A percentile compares a stretch with the other conserved stretches of the same genome.
Evolutionary conservation across 345 rosid species (phyloP).

Genomic region (Bruguiera sexangula): DNA sequence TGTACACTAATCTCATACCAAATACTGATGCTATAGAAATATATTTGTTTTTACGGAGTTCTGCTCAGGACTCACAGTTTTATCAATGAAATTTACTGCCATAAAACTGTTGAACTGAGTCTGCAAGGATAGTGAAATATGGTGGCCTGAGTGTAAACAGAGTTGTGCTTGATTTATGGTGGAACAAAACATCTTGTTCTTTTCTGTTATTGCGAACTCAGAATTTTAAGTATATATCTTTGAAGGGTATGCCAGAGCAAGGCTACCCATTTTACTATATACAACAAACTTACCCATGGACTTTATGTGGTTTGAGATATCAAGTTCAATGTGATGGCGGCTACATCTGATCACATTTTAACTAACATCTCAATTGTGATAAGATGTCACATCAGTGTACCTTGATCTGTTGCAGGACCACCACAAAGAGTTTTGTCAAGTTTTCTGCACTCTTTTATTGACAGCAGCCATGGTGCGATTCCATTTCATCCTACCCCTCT

Average conservation of each 20-base stretch:
- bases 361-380: not conserved
- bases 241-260: not conserved
- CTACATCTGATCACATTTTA: not conserved
- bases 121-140: not conserved
- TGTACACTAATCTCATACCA: not conserved
- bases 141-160: not conserved
- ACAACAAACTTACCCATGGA: not conserved
- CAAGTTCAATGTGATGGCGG: not conserved
- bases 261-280: not conserved
- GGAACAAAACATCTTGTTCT: not conserved
- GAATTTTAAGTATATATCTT: not conserved
- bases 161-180: not conserved
- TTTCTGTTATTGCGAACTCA: not conserved
- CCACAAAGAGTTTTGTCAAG: slow-evolving; percentile 88
- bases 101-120: not conserved
- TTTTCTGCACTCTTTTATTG: slow-evolving; percentile 91
- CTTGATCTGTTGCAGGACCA: slow-evolving; percentile 54
- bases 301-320: not conserved
- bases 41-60: slow-evolving; percentile 1
- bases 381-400: not conserved
- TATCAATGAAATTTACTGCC: too few relatives aligned
- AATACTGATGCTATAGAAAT: not conserved
- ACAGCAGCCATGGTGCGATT: slow-evolving; percentile 73
- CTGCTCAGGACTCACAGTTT: not conserved
- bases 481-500: slow-evolving; percentile 85